Evolutionary conservation across 768 basidiomycete genomes (phyloP), one percentile per base, ranked within the genome.

Genomic region (Leccinellum luteum): DNA sequence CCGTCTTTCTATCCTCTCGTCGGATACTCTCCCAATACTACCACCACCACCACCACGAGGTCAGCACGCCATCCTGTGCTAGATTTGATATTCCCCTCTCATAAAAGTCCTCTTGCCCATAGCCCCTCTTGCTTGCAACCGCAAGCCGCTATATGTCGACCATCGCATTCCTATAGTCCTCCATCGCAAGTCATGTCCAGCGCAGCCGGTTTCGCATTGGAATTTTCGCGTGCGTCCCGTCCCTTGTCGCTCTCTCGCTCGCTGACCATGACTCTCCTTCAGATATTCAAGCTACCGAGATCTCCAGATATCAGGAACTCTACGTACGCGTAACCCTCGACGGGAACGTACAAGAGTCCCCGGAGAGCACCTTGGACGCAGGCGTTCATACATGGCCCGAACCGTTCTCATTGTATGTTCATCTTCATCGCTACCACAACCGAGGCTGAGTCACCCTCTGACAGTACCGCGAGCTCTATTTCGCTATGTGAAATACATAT

Each of bases 91-190:
- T 70, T 71, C 57, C 61, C 21, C n/a, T 49, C 48, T 58, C 54
- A 31, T 56, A 70, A 67, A 68, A 67, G 62, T 60, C 63, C 43
- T 65, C 67, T 65, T 71, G 69, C 69, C 69, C 69, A 65, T 67
- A 64, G 67, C 69, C 69, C 69, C 69, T 65, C 65, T 63, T 30
- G 63, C 69, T 63, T 62, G 67, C 62, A 41, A 15, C 58, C 47
- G 65, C 63, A 60, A 62, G 67, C 60, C 38, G 30, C 51, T 71
- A 59, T 67, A 63, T 69, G 66, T 58, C n/a, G 50, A 59, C 57
- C 28, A 13, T 57, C 58, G 21, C 50, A 56, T 35, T 58, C 51
- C 30, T 56, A 51, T 63, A 60, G 50, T 41, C 48, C 35, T n/a
- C 49, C 51, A 56, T 49, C 55, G 31, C 52, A 35, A 61, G 28